A percentile compares a stretch with the other conserved stretches of the same genome.
phyloP scores from a whole-genome alignment of 2,329 filamentous ascomycete genomes.

The Huntiella bhutanensis region DNA sequence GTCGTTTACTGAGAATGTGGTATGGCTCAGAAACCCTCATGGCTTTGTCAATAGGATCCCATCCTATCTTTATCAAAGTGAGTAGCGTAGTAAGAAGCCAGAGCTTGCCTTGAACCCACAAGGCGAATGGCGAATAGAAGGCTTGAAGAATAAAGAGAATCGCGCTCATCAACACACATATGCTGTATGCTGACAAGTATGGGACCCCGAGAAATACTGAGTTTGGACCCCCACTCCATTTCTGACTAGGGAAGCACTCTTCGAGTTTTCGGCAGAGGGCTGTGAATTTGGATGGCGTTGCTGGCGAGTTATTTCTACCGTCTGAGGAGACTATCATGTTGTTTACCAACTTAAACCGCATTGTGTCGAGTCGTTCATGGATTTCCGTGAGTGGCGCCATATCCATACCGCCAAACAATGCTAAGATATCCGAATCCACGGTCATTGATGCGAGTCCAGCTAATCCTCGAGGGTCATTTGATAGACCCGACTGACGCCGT shows the following conservation, averaged over 20 bases:
- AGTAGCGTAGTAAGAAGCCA: constrained; percentile 48
- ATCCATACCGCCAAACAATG: constrained; percentile 56
- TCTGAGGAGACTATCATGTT: constrained; percentile 47
- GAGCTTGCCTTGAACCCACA: neutral
- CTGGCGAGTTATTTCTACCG: constrained; percentile 13
- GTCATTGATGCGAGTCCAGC: constrained; percentile 60
- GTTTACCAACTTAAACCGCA: constrained; percentile 51
- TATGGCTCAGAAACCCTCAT: constrained; percentile 60
- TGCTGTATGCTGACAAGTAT: constrained; percentile 16
- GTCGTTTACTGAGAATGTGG: constrained; percentile 46
- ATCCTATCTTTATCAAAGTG: constrained; percentile 47
- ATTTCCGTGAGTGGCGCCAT: constrained; percentile 46
- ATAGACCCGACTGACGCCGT: constrained; percentile 43
- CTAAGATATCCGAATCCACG: constrained; percentile 51
- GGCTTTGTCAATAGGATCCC: constrained; percentile 49
- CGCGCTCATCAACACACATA: constrained; percentile 26
- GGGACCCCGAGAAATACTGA: constrained; percentile 42
- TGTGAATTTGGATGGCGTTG: too few relatives aligned
- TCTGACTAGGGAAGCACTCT: neutral
- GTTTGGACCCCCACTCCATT: constrained; percentile 35
- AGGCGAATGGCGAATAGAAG: too few relatives aligned
- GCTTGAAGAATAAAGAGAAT: constrained; percentile 16
- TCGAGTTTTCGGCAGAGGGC: too few relatives aligned
- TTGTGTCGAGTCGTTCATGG: constrained; percentile 44
- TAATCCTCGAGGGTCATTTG: constrained; percentile 52